phyloP scores from a whole-genome alignment of 441 rosid species.

The Erodium moschatum region DNA sequence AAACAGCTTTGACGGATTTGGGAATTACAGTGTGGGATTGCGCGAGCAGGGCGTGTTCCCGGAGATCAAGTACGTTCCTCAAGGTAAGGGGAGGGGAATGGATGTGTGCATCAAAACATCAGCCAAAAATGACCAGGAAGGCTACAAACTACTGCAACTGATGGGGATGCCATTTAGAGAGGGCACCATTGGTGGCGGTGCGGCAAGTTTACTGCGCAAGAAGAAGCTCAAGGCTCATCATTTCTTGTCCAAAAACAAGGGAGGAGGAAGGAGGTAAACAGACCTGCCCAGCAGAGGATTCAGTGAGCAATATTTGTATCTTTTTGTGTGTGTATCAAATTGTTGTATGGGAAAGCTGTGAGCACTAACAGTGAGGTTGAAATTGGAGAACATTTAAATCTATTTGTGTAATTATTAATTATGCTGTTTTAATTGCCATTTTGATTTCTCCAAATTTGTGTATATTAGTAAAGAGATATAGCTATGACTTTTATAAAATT shows the following conservation, averaged over 20 bases:
- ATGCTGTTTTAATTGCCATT: not conserved
- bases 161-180: conserved; percentile 96
- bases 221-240: conserved; percentile 77
- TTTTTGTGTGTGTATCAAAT: not conserved
- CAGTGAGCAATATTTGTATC: not conserved
- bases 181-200: conserved; percentile 26
- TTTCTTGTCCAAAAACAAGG: conserved; percentile 21
- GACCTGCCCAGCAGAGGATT: not conserved
- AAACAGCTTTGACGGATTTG: conserved; percentile 81
- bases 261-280: not conserved
- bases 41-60: conserved; percentile 84
- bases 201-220: conserved; percentile 31
- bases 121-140: conserved; percentile 68
- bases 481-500: no score
- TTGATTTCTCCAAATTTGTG: no score
- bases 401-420: not conserved
- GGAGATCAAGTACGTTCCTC: conserved; percentile 53
- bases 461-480: no score
- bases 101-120: conserved; percentile 84
- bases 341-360: not conserved
- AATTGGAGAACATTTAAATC: not conserved
- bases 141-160: conserved; percentile 58
- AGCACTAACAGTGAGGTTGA: not conserved
- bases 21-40: conserved; percentile 75
- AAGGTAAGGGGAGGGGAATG: conserved; percentile 76